Conservation (phyloP, 805 yeast genomes). For the Starmerella kuoi region DNA sequence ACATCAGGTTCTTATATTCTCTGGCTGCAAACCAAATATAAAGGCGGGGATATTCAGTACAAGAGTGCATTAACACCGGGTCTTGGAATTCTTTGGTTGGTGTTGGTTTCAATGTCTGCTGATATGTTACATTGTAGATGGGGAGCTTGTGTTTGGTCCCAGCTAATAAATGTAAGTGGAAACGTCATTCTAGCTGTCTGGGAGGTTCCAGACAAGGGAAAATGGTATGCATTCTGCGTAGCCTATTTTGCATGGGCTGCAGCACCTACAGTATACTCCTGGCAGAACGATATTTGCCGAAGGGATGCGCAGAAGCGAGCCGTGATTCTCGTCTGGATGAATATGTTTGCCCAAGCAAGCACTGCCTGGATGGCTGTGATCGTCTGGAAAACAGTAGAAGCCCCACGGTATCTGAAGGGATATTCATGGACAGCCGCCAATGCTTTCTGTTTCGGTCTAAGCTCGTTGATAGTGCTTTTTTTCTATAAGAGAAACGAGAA, state of each 20-base stretch:
- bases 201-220: constrained; percentile 42
- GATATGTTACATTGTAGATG: constrained; percentile 43
- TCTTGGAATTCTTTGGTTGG: constrained; percentile 37
- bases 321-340: constrained; percentile 40
- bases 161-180: constrained; percentile 41
- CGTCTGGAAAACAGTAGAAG: constrained; percentile 32
- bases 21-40: constrained; percentile 45
- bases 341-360: constrained; percentile 41
- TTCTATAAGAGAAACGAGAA: constrained; percentile 17
- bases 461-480: constrained; percentile 21
- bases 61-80: constrained; percentile 46
- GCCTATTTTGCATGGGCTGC: constrained; percentile 49
- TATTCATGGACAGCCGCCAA: constrained; percentile 21
- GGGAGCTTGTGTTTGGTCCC: constrained; percentile 43
- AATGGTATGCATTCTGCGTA: constrained; percentile 49
- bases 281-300: constrained; percentile 48
- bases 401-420: constrained; percentile 25
- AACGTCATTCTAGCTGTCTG: constrained; percentile 44
- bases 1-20: constrained; percentile 45
- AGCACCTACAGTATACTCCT: constrained; percentile 47
- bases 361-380: constrained; percentile 42
- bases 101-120: constrained; percentile 28
- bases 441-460: constrained; percentile 17
- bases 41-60: constrained; percentile 37
- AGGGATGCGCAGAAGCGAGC: constrained; percentile 43